phyloP scores from a whole-genome alignment of 371 early-diverging fungal genomes.

The Zychaea mexicana region DNA sequence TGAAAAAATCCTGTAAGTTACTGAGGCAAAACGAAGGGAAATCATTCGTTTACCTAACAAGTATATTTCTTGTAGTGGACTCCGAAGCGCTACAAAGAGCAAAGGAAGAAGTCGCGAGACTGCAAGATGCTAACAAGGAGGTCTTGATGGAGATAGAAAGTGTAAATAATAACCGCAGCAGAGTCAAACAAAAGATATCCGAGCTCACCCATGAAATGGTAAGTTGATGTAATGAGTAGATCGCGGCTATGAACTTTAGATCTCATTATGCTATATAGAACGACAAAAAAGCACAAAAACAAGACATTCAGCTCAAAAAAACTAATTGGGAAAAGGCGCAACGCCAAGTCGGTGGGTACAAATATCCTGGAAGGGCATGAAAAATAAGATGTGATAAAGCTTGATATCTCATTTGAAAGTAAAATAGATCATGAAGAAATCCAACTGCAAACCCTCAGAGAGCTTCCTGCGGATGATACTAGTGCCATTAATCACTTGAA shows the following conservation, averaged over 20 bases:
- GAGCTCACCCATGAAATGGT: conserved; percentile 1
- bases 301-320: conserved; percentile 14
- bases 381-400: background rate
- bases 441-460: background rate
- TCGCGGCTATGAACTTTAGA: background rate
- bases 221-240: background rate
- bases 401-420: background rate
- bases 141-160: too few relatives aligned
- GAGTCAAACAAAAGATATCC: conserved; percentile 10
- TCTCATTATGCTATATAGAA: too few relatives aligned
- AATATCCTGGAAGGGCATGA: too few relatives aligned
- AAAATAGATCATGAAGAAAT: background rate
- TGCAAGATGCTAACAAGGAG: too few relatives aligned
- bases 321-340: conserved; percentile 15
- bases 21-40: background rate
- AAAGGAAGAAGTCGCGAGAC: too few relatives aligned
- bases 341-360: conserved; percentile 14
- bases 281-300: conserved; percentile 27
- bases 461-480: background rate
- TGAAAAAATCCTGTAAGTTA: background rate
- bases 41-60: too few relatives aligned
- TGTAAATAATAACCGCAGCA: too few relatives aligned
- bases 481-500: conserved; percentile 7
- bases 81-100: too few relatives aligned
- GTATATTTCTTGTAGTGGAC: too few relatives aligned